A percentile compares a stretch with the other conserved stretches of the same genome.
Conservation (phyloP, 305 asterid genomes). For the Fraxinus paxiana region DNA sequence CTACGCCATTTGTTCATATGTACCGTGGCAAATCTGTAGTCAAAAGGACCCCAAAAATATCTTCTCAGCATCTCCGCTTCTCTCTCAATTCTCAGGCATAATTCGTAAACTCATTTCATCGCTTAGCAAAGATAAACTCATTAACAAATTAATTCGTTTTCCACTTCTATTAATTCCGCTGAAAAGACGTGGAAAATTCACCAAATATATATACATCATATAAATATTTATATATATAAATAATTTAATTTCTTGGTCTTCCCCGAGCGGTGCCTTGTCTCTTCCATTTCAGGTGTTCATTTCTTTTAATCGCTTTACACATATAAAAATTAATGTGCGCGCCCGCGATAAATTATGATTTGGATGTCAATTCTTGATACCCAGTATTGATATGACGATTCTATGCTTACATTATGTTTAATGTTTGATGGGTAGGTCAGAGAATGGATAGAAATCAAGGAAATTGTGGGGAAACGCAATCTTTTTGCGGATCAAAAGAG, state of each 20-base stretch:
- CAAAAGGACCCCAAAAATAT: no score
- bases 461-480: constrained; percentile 25
- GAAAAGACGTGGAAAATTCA: constrained; percentile 5
- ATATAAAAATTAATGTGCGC: not conserved
- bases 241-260: not conserved
- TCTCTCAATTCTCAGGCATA: no score
- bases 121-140: no score
- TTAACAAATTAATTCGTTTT: no score
- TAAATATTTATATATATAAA: no score
- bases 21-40: no score
- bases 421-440: constrained; percentile 24
- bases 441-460: constrained; percentile 46
- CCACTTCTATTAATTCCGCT: constrained; percentile 13
- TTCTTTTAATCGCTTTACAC: not conserved
- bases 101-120: no score
- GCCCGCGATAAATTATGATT: not conserved
- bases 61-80: no score
- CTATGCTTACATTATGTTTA: constrained; percentile 14
- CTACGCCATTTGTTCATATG: no score
- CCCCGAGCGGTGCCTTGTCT: constrained; percentile 15
- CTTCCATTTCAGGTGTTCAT: constrained; percentile 20
- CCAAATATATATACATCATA: not conserved
- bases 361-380: not conserved
- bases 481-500: constrained; percentile 33
- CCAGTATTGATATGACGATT: not conserved